A percentile compares a stretch with the other conserved stretches of the same genome.
phyloP scores from a whole-genome alignment of 2,329 filamentous ascomycete species.

The Epichloe sp. region DNA sequence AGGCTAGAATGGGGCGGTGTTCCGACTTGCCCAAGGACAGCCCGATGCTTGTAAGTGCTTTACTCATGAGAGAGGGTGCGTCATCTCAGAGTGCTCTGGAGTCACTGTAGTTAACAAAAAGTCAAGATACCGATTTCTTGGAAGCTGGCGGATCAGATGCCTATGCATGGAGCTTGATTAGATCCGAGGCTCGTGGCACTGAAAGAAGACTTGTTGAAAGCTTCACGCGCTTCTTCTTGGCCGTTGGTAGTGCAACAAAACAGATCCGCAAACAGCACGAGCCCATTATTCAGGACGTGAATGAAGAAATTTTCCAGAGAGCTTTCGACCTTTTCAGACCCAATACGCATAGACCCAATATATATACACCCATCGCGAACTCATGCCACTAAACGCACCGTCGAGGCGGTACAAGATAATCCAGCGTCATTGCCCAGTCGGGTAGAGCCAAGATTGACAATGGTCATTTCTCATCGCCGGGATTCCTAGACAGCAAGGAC shows the following conservation, averaged over 20 bases:
- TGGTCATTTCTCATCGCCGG: constrained; percentile 1
- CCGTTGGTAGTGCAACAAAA: constrained; percentile 14
- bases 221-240: constrained; percentile 32
- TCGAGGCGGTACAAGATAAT: neutral
- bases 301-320: constrained; percentile 26
- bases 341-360: constrained; percentile 21
- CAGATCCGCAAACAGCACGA: constrained; percentile 27
- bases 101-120: too few relatives aligned
- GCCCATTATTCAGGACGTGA: constrained; percentile 27
- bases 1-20: too few relatives aligned
- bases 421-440: neutral
- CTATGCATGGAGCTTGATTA: constrained; percentile 28
- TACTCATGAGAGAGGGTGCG: too few relatives aligned
- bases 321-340: constrained; percentile 29
- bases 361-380: constrained; percentile 8
- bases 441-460: constrained; percentile 1
- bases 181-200: constrained; percentile 33
- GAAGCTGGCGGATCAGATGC: too few relatives aligned
- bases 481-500: neutral
- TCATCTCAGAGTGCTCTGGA: neutral
- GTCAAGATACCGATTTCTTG: too few relatives aligned
- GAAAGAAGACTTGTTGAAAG: constrained; percentile 27
- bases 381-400: too few relatives aligned
- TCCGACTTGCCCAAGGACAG: too few relatives aligned
- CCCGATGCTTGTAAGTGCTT: too few relatives aligned